These are phyloP conservation scores for Ophiocordyceps camponoti-floridani DNA, from an alignment of 2,329 filamentous ascomycete species.

Conservation along the genomic window DNA sequence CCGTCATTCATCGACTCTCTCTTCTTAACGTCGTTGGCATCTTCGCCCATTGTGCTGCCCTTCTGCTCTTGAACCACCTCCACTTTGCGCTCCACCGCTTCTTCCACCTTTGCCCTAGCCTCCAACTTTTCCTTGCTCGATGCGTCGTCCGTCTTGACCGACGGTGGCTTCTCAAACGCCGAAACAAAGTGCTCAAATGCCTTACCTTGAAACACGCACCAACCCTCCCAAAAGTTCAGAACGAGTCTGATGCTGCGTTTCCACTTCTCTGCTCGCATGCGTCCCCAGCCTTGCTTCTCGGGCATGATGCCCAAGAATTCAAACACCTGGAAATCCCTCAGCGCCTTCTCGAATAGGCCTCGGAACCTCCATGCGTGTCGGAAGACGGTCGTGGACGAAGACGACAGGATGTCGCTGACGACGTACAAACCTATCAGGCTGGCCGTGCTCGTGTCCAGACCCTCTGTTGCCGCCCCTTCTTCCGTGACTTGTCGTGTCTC, in stretches of 20 bases:
- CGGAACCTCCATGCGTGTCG: conserved; percentile 78
- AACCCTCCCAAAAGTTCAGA: conserved; percentile 52
- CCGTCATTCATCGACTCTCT: conserved; percentile 20
- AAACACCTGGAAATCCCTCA: conserved; percentile 53
- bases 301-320: conserved; percentile 58
- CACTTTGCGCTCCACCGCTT: conserved; percentile 20
- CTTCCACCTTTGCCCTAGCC: conserved; percentile 18
- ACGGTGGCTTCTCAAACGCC: conserved; percentile 54
- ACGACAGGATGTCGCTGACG: conserved; percentile 59
- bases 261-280: conserved; percentile 70
- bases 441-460: conserved; percentile 47
- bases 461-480: conserved; percentile 20
- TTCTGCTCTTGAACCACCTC: conserved; percentile 24
- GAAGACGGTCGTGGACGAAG: conserved; percentile 57
- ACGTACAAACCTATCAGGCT: conserved; percentile 71
- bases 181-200: conserved; percentile 53
- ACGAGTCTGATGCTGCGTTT: conserved; percentile 56
- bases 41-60: conserved; percentile 8
- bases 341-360: conserved; percentile 56
- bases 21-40: conserved; percentile 20
- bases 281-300: conserved; percentile 58
- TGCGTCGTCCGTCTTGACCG: conserved; percentile 10
- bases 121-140: conserved; percentile 24
- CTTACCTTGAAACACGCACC: conserved; percentile 56
- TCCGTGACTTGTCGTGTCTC: conserved; percentile 13